Evolutionary conservation across 345 rosid genomes (phyloP), one percentile per base, ranked within the genome.

Genomic region (Trapa incisa): DNA sequence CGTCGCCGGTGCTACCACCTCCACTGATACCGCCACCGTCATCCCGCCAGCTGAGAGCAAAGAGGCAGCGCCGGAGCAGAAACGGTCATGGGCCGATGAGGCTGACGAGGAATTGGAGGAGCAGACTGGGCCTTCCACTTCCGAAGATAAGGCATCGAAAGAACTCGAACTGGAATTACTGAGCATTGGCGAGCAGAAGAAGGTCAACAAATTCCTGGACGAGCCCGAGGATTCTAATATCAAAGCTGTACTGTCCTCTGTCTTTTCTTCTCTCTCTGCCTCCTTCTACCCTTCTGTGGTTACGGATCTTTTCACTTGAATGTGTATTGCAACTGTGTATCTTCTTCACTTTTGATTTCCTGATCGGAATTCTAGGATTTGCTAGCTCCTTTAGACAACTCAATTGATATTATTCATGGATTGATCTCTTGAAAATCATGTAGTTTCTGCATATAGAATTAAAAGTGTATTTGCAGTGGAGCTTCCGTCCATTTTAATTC

Each of bases 171-270:
- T 88, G 4, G 88, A 73, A 7, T 73, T 77, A 4, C 67, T 91
- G 69, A 65, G 64, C 6, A 80, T 94, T 36, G 81, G 84, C 35
- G 96, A 85, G 36, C 4, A 41, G 47, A 54, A 68, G 64, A 17
- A 53, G 45, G 22, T 42, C 53, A 42, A 85, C 50, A 73, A 82
- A 67, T 81, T 82, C 56, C 91, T 89, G 5, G 95, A 94, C 8
- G 99, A 88, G 17, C 92, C 97, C 0, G 91, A 91, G 58, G 98
- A 90, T 61, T 83, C 96, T 0, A 91, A 72, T 66, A 94, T 94
- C 73, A 74, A 70, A 83, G 96, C 99, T 6, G 97, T 91, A 77
- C 22, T 65, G 67, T 71, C 29, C 42, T 67, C 64, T 11, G 13
- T 6, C n/a, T 47, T 6, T 16, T 64, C 43, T 42, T 16, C 5